Base-by-base conservation (phyloP, 1,284 basidiomycete genomes). In the Tausonia pullulans region DNA sequence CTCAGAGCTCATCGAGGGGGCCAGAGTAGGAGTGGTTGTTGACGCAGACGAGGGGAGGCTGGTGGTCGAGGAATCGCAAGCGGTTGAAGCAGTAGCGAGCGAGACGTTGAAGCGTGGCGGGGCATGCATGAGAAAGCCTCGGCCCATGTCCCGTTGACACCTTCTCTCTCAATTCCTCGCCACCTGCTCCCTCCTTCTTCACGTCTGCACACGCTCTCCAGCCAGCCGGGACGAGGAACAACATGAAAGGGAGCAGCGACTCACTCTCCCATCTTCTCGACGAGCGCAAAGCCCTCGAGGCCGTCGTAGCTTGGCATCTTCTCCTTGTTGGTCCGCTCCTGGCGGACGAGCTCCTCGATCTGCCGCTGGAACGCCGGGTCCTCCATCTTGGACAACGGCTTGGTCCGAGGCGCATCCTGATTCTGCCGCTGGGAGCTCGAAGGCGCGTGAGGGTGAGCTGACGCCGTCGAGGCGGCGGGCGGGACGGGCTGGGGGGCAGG, bases 221-320 rank as follows among this genome's bases (percentile, higher is more conserved):
- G 14, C 27, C 52, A 56, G 27, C 9, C 40, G 9, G 13, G 16
- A 45, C n/a, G 14, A 50, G 6, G 6, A 41, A 10, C 6, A 16
- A 52, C 27, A 27, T 27, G 50, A 41, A 45, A 58, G 14, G 43
- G 41, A 14, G 13, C 43, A 14, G 13, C 43, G 54, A 73, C 89
- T 77, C 69, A 92, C 89, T 96, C 92, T 80, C 92, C 93, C 92
- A 95, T 96, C 82, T 95, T 95, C 69, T 89, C 86, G 16, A 91
- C 69, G 27, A 96, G 81, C 67, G 81, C 82, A 77, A 84, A 95
- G 67, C 84, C 84, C 75, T 95, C 92, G 60, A 95, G 82, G 27
- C 90, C 91, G 72, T 84, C 85, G 77, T 93, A 89, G 0, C 75
- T 73, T 7, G 92, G 92, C 85, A 95, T 84, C 76, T 84, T 87